Conservation (phyloP, 768 basidiomycete genomes). For the Lactifluus echinatus region DNA sequence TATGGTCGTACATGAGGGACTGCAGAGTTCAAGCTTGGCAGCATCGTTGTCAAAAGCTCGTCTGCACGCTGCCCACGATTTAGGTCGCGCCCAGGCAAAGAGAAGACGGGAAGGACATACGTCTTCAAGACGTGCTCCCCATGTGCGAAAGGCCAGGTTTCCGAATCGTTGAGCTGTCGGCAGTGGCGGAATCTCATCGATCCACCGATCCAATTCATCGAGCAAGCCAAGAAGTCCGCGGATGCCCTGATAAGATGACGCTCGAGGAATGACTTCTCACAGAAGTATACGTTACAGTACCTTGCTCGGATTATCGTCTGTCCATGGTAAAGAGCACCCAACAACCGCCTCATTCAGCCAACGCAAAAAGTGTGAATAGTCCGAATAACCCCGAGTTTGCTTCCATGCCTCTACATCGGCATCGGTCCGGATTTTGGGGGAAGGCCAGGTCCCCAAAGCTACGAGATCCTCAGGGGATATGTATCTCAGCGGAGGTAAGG, state of each 20-base stretch:
- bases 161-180: conserved; percentile 79
- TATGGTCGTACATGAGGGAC: conserved; percentile 71
- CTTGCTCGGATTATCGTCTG: conserved; percentile 20
- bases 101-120: conserved; percentile 32
- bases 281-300: conserved; percentile 20
- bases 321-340: conserved; percentile 47
- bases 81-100: conserved; percentile 1
- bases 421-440: conserved; percentile 59
- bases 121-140: conserved; percentile 72
- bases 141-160: conserved; percentile 82
- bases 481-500: conserved; percentile 8
- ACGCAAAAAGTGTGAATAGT: conserved; percentile 67
- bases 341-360: conserved; percentile 72
- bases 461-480: conserved; percentile 4
- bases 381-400: conserved; percentile 56
- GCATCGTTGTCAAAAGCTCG: conserved; percentile 38
- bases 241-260: conserved; percentile 35
- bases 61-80: conserved; percentile 40
- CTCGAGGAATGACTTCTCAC: conserved; percentile 1
- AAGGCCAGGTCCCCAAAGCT: conserved; percentile 28
- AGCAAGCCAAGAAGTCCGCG: conserved; percentile 46
- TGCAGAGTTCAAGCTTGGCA: conserved; percentile 37
- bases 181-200: conserved; percentile 71
- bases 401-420: conserved; percentile 70
- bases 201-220: conserved; percentile 60